These are phyloP conservation scores for Uromyces viciae-fabae DNA, from an alignment of 1,284 basidiomycete genomes.

Conservation along the genomic window DNA sequence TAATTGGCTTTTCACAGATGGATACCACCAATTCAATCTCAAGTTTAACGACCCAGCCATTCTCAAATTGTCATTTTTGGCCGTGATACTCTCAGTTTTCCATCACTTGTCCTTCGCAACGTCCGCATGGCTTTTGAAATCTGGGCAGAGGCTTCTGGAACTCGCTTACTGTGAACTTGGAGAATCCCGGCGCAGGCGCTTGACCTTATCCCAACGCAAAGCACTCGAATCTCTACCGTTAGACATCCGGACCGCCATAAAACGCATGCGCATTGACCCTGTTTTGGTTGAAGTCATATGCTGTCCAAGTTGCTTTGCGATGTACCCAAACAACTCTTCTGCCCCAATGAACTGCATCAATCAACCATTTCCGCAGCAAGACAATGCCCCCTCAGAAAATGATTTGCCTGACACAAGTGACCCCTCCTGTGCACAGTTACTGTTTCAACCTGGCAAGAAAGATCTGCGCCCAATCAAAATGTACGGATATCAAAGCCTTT, in stretches of 20 bases:
- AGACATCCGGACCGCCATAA: constrained; percentile 9
- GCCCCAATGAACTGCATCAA: neutral
- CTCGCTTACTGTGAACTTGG: constrained; percentile 12
- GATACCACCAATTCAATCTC: neutral
- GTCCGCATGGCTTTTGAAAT: constrained; percentile 32
- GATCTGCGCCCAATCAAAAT: neutral
- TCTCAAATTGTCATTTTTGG: constrained; percentile 21
- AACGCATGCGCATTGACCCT: neutral
- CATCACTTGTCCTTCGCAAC: constrained; percentile 6
- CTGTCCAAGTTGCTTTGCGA: constrained; percentile 8
- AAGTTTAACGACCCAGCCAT: neutral
- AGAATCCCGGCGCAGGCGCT: neutral
- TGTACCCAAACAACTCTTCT: constrained; percentile 13
- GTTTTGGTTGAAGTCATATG: neutral
- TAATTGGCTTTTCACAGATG: constrained; percentile 13
- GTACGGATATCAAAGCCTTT: constrained; percentile 22
- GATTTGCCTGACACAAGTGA: neutral
- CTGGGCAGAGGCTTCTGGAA: neutral
- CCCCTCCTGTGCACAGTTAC: neutral
- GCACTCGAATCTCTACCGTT: constrained; percentile 2
- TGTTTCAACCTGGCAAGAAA: neutral
- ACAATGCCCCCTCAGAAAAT: neutral
- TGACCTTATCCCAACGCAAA: neutral
- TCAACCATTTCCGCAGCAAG: neutral
- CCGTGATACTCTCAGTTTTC: constrained; percentile 14